Base-by-base conservation (phyloP, 202 grass and related monocot genomes). In the Schoenoplectus tabernaemontani region DNA sequence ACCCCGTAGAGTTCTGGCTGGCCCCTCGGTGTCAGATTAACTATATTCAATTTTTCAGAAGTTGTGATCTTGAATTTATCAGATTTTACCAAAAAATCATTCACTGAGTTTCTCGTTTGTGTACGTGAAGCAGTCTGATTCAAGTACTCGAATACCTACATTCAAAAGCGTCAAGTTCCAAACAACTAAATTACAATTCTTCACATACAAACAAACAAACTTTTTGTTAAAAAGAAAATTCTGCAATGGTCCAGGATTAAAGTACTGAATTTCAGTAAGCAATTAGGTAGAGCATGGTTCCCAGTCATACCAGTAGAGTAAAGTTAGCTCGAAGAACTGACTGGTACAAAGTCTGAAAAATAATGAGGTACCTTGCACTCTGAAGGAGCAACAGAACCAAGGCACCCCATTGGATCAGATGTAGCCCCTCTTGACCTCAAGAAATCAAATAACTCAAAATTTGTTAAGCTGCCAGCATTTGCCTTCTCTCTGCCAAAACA, bases 371-470 rank as follows among this genome's bases (percentile, higher is more conserved):
- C 94, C 89, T 97, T 93, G 82, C 94, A 93, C 78, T 93, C 94
- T 30, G 94, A 93, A 78, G 87, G 84, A 48, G 89, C 59, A 51
- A 92, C 94, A 42, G 86, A 84, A 57, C 93, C 94, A 76, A 97
- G 82, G 41, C 91, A 97, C 38, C 91, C 91, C 87, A 97, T 97
- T 7, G 91, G 94, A 28, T 97, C 89, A 22, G 56, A 78, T 79
- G 83, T 92, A 24, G 91, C 94, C 20, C 87, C 91, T 85, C 91
- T 93, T 54, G 82, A 80, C 16, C 68, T 86, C 60, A 97, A 73
- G 66, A 93, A 93, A 42, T 97, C 84, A 59, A 92, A 71, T 26
- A 97, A 91, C 80, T 97, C 91, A 17, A 87, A 93, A 66, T 97
- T 97, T 42, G 91, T 93, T 48, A 97, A 86, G 22, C 41, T 2